Evolutionary conservation across 345 rosid genomes (phyloP).

Genomic region (Schrenkiella parvula): DNA sequence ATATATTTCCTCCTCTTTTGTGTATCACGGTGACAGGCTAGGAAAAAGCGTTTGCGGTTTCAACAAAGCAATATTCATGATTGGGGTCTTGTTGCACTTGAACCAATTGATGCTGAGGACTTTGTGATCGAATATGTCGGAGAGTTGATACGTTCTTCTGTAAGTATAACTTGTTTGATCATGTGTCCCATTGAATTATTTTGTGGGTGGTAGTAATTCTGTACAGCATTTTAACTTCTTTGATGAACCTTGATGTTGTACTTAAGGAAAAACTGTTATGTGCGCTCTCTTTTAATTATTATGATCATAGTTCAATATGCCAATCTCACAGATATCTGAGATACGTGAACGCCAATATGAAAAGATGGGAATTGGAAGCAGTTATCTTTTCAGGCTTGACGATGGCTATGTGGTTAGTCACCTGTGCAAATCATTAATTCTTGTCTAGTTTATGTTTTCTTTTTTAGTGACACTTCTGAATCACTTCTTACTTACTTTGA

Average conservation of each 20-base stretch:
- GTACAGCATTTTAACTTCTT: background rate
- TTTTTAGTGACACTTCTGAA: background rate
- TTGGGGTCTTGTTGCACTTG: constrained; percentile 97
- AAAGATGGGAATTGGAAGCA: constrained; percentile 99
- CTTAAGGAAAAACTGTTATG: background rate
- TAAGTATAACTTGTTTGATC: constrained; percentile 36
- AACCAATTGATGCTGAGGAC: constrained; percentile 95
- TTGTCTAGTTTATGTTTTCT: background rate
- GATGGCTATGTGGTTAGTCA: constrained; percentile 94
- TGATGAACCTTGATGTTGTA: background rate
- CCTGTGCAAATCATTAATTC: background rate
- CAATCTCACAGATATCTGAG: constrained; percentile 77
- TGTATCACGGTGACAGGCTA: constrained; percentile 51
- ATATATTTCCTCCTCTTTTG: background rate
- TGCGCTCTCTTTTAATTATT: background rate
- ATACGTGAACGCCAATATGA: constrained; percentile 90
- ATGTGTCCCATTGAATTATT: background rate
- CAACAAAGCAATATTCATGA: constrained; percentile 97
- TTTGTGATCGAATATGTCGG: constrained; percentile 99
- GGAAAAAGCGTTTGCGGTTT: constrained; percentile 86
- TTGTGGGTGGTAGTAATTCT: background rate
- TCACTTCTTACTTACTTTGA: constrained; percentile 17
- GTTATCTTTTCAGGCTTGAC: constrained; percentile 97
- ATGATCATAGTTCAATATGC: constrained; percentile 16
- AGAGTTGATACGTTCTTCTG: constrained; percentile 89